These are phyloP conservation scores for Hibiscus syriacus DNA, from an alignment of 345 rosid species.

Conservation along the genomic window DNA sequence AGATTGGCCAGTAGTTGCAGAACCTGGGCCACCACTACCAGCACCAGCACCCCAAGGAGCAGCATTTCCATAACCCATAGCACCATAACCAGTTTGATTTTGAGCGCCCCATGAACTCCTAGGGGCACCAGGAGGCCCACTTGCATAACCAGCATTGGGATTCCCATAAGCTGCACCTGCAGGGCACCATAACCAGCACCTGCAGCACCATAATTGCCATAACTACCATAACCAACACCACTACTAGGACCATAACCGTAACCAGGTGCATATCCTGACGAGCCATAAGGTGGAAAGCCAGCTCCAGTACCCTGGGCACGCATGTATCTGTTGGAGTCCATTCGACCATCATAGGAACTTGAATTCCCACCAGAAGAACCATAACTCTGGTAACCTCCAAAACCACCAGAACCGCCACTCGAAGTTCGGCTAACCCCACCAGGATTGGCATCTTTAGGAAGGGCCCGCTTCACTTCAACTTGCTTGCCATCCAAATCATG, in stretches of 20 bases:
- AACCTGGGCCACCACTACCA: slow-evolving; percentile 53
- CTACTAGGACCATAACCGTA: slow-evolving; percentile 80
- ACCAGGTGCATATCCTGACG: slow-evolving; percentile 69
- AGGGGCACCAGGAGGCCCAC: slow-evolving; percentile 65
- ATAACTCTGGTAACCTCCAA: slow-evolving; percentile 47
- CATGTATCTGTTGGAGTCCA: slow-evolving; percentile 79
- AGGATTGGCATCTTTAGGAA: slow-evolving; percentile 89
- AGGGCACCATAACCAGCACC: slow-evolving; percentile 63
- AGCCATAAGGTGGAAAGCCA: slow-evolving; percentile 75
- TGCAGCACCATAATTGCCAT: slow-evolving; percentile 53
- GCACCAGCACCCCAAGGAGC: slow-evolving; percentile 19
- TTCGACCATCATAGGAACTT: slow-evolving; percentile 63
- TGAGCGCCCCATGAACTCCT: slow-evolving; percentile 84
- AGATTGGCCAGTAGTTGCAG: slow-evolving; percentile 52
- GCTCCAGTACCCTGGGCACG: slow-evolving; percentile 60
- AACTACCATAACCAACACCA: slow-evolving; percentile 78
- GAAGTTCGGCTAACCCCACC: slow-evolving; percentile 58
- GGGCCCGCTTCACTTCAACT: slow-evolving; percentile 95
- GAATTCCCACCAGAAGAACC: slow-evolving; percentile 63
- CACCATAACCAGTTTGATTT: slow-evolving; percentile 73
- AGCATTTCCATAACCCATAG: slow-evolving; percentile 76
- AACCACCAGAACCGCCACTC: slow-evolving; percentile 43
- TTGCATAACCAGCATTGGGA: slow-evolving; percentile 66
- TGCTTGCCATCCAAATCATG: slow-evolving; percentile 92
- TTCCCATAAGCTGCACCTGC: slow-evolving; percentile 68